Evolutionary conservation across 768 basidiomycete species (phyloP).

Genomic region (Termitomyces titanicus): DNA sequence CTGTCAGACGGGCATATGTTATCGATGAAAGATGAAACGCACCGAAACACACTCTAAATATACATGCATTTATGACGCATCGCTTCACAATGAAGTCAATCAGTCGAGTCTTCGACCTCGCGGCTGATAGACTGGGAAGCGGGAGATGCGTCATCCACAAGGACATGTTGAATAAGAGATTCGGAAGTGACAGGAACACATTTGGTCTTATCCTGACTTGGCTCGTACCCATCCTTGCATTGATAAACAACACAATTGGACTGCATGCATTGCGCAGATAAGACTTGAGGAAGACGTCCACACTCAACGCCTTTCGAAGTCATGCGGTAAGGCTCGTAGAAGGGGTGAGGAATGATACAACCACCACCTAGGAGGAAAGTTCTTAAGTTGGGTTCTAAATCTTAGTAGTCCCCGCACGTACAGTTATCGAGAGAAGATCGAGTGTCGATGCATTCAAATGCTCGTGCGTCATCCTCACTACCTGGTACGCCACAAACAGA

Average conservation of each 20-base stretch:
- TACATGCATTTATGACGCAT: neutral
- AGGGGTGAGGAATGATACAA: slow-evolving; percentile 16
- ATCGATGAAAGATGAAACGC: too few relatives aligned
- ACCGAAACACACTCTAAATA: neutral
- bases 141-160: neutral
- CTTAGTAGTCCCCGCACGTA: neutral
- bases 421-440: neutral
- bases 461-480: slow-evolving; percentile 2
- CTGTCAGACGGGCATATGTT: neutral
- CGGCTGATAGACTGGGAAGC: too few relatives aligned
- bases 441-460: slow-evolving; percentile 18
- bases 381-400: neutral
- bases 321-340: slow-evolving; percentile 18
- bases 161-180: neutral
- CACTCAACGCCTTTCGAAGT: slow-evolving; percentile 23
- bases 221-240: neutral
- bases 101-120: neutral
- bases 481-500: slow-evolving; percentile 18
- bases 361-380: slow-evolving; percentile 15
- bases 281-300: slow-evolving; percentile 7
- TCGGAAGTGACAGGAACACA: neutral
- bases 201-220: neutral
- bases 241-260: neutral
- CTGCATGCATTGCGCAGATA: neutral
- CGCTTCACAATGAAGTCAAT: neutral